Conservation (phyloP, 306 rosid genomes). For the Cicer judaicum region DNA sequence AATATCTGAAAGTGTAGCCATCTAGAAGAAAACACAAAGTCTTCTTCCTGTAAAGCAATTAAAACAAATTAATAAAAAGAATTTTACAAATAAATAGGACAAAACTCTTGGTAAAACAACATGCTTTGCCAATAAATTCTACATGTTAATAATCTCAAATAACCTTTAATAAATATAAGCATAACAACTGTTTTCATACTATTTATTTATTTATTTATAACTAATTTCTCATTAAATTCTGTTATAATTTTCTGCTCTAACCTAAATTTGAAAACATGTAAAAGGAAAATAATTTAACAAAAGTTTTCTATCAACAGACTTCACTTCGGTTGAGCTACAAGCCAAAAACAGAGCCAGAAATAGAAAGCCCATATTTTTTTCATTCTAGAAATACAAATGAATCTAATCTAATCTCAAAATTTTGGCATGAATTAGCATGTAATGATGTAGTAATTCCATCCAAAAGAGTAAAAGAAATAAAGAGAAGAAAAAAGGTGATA, state of each 20-base stretch:
- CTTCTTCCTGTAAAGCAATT: slow-evolving; percentile 52
- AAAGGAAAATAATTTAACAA: slow-evolving; percentile 26
- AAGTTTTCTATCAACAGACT: background rate
- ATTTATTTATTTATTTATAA: slow-evolving; percentile 6
- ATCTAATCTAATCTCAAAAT: background rate
- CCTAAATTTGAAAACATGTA: slow-evolving; percentile 1
- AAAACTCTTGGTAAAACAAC: slow-evolving; percentile 10
- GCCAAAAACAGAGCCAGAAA: background rate
- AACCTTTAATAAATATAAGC: slow-evolving; percentile 8
- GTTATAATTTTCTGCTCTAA: background rate
- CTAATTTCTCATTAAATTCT: slow-evolving; percentile 5
- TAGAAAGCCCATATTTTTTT: background rate
- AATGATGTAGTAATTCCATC: background rate
- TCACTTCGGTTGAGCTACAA: background rate
- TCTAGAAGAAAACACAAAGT: slow-evolving; percentile 30
- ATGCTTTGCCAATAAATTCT: slow-evolving; percentile 11
- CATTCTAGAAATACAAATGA: background rate
- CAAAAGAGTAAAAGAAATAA: background rate
- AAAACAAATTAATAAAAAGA: background rate
- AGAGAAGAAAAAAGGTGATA: background rate
- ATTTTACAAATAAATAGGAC: slow-evolving; percentile 30
- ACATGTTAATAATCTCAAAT: background rate
- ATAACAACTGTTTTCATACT: background rate
- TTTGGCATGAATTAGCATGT: background rate
- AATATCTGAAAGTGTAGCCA: slow-evolving; percentile 84